A percentile compares a stretch with the other conserved stretches of the same genome.
Conservation (phyloP, 108 stramenopile species). For the Cyclostephanos tholiformis region DNA sequence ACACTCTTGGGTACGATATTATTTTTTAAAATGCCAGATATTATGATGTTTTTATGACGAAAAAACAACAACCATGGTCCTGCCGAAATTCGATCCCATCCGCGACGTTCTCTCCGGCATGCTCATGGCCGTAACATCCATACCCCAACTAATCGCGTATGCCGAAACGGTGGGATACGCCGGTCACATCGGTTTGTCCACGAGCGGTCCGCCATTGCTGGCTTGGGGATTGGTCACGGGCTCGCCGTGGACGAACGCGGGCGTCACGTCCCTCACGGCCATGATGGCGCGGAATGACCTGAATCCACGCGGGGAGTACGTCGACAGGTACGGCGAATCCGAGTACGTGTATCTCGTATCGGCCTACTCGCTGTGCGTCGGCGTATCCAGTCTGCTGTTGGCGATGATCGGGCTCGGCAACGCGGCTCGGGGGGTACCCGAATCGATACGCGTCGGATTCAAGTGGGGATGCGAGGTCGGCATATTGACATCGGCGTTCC, state of each 20-base stretch:
- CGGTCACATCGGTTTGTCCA: constrained; percentile 74
- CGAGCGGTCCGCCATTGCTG: constrained; percentile 69
- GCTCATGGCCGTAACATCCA: constrained; percentile 86
- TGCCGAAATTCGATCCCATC: constrained; percentile 36
- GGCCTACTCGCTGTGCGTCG: constrained; percentile 72
- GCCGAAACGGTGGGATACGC: constrained; percentile 83
- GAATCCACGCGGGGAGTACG: constrained; percentile 64
- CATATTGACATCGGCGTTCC: constrained; percentile 72
- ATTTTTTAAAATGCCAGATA: too few species aligned
- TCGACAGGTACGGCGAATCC: constrained; percentile 71
- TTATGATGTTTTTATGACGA: too few species aligned
- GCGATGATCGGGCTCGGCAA: constrained; percentile 71
- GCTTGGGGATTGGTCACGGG: constrained; percentile 78
- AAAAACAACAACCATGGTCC: too few species aligned
- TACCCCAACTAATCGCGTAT: constrained; percentile 86
- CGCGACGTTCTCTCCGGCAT: constrained; percentile 75
- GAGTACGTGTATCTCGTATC: constrained; percentile 76
- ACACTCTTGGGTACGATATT: too few species aligned
- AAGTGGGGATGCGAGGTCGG: constrained; percentile 87
- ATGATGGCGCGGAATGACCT: constrained; percentile 80
- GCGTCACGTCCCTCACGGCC: constrained; percentile 82
- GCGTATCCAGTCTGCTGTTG: constrained; percentile 66
- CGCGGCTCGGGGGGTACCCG: constrained; percentile 65
- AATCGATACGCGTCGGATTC: constrained; percentile 71
- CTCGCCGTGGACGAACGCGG: constrained; percentile 75